Base-by-base conservation (phyloP, 2,329 filamentous ascomycete genomes). In the Ophiostoma sp. region DNA sequence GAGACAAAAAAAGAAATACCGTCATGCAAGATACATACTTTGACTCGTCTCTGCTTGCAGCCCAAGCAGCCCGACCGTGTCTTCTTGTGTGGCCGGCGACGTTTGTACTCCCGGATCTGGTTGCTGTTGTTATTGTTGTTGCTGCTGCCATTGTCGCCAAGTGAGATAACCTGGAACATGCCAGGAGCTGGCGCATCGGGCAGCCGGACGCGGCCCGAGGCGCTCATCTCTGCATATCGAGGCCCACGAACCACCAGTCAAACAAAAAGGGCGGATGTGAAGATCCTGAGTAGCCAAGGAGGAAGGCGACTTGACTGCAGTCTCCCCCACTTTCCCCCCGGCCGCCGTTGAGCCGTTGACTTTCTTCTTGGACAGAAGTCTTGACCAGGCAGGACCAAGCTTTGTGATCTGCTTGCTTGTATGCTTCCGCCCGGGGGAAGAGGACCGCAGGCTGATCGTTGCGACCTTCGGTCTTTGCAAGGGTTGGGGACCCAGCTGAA, bases 21-120 rank as follows among this genome's bases (percentile, higher is more conserved):
- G 3, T 8, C 59, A 33, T 2, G 5, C 17, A 28, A 36, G 28
- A 45, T 2, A 74, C 75, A 19, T 70, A 78, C 77, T 72, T 78
- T 78, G 70, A 78, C 77, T 33, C 76, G 70, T 52, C 74, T 70
- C 55, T 75, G 74, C 71, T 78, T 78, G 74, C 77, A 78, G 25
- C 70, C 76, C 15, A 70, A 25, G 39, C 77, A 78, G 28, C 77
- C 77, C 39, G 63, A 69, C 33, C 75, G 72, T 9, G 76, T 75
- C 72, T 78, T 78, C 57, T 72, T 76, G 70, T 78, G 77, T 25
- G 75, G 74, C 33, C 74, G 73, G 1, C 77, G 76, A 1, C 74
- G 74, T 69, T 76, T 77, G 72, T 78, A 77, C 11, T 78, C 76
- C 11, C 75, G 75, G 31, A 70, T 72, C 64, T 77, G 74, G 59